Evolutionary conservation across 2,329 filamentous ascomycete species (phyloP).

Genomic region (Fusarium begoniae): DNA sequence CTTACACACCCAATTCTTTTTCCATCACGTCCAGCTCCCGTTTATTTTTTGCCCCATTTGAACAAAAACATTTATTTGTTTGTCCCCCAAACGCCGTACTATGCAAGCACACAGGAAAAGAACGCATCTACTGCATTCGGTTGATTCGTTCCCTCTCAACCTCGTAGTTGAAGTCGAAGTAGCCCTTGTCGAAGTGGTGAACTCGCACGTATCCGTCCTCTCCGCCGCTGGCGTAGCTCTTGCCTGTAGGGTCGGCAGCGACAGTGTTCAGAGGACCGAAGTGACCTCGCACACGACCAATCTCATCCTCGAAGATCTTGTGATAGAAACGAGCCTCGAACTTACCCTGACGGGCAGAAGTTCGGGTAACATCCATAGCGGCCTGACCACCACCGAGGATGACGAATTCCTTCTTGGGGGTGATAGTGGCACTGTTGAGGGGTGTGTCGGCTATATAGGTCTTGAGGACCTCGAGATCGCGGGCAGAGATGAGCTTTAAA

Average conservation of each 20-base stretch:
- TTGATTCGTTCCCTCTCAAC: slow-evolving; percentile 85
- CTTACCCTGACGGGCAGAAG: slow-evolving; percentile 93
- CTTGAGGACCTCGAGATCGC: slow-evolving; percentile 91
- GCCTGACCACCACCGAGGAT: slow-evolving; percentile 98
- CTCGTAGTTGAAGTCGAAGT: slow-evolving; percentile 99
- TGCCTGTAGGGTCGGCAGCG: slow-evolving; percentile 89
- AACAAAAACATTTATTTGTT: slow-evolving; percentile 46
- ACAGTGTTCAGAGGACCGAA: slow-evolving; percentile 98
- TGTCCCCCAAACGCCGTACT: slow-evolving; percentile 52
- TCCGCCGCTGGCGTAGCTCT: slow-evolving; percentile 92
- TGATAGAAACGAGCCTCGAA: slow-evolving; percentile 99
- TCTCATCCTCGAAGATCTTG: slow-evolving; percentile 99
- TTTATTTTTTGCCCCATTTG: slow-evolving; percentile 43
- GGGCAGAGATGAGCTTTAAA: slow-evolving; percentile 77
- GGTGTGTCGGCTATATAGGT: slow-evolving; percentile 92
- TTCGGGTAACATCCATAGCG: slow-evolving; percentile 98
- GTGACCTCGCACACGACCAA: slow-evolving; percentile 94
- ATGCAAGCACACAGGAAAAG: slow-evolving; percentile 54
- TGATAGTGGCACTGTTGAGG: slow-evolving; percentile 94
- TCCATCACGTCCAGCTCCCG: slow-evolving; percentile 25
- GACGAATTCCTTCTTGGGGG: slow-evolving; percentile 95
- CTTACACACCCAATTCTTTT: slow-evolving; percentile 24
- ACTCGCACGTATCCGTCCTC: slow-evolving; percentile 99
- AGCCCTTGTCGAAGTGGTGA: slow-evolving; percentile 98
- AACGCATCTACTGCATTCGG: slow-evolving; percentile 50